phyloP scores from a whole-genome alignment of 208 protist species.

The Acanthamoeba royreba region DNA sequence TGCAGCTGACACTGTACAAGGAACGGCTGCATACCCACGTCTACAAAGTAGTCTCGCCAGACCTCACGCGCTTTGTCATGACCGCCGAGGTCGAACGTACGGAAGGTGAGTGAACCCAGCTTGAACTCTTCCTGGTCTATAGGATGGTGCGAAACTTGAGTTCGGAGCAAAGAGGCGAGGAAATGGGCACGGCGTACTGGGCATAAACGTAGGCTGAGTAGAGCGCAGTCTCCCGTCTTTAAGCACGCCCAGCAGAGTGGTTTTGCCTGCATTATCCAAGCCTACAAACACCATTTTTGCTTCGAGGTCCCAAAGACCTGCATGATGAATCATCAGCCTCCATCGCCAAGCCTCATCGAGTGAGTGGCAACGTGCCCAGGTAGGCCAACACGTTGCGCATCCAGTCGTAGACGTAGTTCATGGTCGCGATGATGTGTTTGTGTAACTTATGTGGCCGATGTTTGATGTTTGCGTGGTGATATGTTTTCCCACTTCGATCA shows the following conservation, averaged over 20 bases:
- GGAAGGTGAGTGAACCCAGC: slow-evolving; percentile 97
- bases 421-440: neutral
- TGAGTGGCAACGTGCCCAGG: slow-evolving; percentile 79
- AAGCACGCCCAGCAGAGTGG: slow-evolving; percentile 96
- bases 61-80: slow-evolving; percentile 92
- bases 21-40: slow-evolving; percentile 87
- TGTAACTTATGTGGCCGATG: no score
- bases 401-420: slow-evolving; percentile 83
- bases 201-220: slow-evolving; percentile 85
- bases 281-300: slow-evolving; percentile 98
- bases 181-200: slow-evolving; percentile 73
- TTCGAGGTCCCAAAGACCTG: slow-evolving; percentile 84
- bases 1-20: neutral
- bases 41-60: slow-evolving; percentile 98
- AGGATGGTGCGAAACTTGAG: neutral
- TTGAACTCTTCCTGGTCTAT: slow-evolving; percentile 93
- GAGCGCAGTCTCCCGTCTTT: slow-evolving; percentile 83
- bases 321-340: neutral
- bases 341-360: slow-evolving; percentile 75
- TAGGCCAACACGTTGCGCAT: slow-evolving; percentile 90
- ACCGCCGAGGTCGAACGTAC: slow-evolving; percentile 98
- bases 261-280: slow-evolving; percentile 99
- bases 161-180: neutral
- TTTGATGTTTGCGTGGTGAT: neutral
- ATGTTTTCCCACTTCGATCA: neutral